A percentile compares a stretch with the other conserved stretches of the same genome.
phyloP scores from a whole-genome alignment of 176 grass and related monocot genomes.

The Triticum urartu region DNA sequence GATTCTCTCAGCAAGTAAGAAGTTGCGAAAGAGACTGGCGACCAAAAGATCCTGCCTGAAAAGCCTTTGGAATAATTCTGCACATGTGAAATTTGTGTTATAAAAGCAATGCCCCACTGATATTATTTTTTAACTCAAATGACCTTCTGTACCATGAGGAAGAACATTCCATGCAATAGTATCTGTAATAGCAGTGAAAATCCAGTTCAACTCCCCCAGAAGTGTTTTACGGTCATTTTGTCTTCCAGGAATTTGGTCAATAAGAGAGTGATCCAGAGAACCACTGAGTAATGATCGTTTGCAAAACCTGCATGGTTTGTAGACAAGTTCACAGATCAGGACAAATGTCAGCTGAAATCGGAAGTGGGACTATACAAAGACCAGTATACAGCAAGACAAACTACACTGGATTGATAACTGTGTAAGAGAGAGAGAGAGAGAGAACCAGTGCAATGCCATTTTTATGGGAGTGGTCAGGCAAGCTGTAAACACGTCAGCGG shows the following conservation, averaged over 20 bases:
- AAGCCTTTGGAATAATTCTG: constrained; percentile 95
- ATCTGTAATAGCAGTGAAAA: constrained; percentile 97
- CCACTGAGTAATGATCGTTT: constrained; percentile 67
- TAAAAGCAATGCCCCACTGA: neutral
- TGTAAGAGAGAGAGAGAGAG: neutral
- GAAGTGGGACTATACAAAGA: neutral
- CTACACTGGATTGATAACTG: neutral
- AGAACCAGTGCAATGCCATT: constrained; percentile 92
- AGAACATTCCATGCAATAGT: constrained; percentile 99
- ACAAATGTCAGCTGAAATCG: constrained; percentile 7
- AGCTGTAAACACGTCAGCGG: constrained; percentile 95
- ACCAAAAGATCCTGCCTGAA: constrained; percentile 98
- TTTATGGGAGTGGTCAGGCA: constrained; percentile 97
- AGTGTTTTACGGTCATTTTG: constrained; percentile 99
- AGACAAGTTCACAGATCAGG: constrained; percentile 17
- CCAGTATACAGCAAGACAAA: constrained; percentile 3
- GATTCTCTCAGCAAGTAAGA: constrained; percentile 96
- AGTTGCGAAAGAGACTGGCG: constrained; percentile 98
- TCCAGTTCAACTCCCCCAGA: constrained; percentile 96
- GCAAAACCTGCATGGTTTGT: constrained; percentile 70
- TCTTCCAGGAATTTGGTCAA: constrained; percentile 88
- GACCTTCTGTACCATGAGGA: constrained; percentile 69
- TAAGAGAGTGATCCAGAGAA: constrained; percentile 66
- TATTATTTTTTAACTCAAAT: constrained; percentile 5
- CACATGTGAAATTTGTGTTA: constrained; percentile 48